These are phyloP conservation scores for Kernera saxatilis DNA, from an alignment of 345 rosid species.

Conservation along the genomic window DNA sequence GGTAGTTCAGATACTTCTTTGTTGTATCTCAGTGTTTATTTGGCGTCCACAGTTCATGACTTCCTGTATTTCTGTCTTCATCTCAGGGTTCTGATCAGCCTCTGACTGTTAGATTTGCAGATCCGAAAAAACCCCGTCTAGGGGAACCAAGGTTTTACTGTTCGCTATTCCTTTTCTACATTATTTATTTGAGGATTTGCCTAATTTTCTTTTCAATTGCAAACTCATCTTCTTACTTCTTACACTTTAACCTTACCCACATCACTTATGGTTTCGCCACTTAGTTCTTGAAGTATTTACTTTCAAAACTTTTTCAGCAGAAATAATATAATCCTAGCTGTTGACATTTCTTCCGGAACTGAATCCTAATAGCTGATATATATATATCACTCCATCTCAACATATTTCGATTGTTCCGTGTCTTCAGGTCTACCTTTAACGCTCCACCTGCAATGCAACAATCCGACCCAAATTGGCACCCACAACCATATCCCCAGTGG, in stretches of 20 bases:
- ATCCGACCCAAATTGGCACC: conserved; percentile 35
- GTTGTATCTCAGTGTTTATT: background rate
- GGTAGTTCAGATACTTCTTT: conserved; percentile 39
- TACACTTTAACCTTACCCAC: background rate
- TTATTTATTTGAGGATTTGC: conserved; percentile 1
- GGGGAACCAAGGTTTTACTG: conserved; percentile 64
- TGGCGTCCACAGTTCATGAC: conserved; percentile 8
- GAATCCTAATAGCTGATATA: background rate
- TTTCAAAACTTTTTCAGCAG: background rate
- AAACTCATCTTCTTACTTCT: background rate
- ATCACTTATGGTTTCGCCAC: background rate
- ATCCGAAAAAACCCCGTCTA: conserved; percentile 61
- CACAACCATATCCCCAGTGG: conserved; percentile 40
- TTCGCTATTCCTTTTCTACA: background rate
- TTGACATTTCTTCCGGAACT: background rate
- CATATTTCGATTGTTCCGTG: background rate
- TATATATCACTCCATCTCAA: background rate
- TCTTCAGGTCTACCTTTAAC: conserved; percentile 50
- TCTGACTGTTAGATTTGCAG: conserved; percentile 68
- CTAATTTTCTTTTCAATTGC: background rate
- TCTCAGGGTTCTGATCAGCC: conserved; percentile 86
- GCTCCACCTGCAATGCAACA: conserved; percentile 47
- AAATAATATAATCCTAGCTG: background rate
- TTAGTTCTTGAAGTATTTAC: background rate
- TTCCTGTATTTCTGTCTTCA: background rate